Evolutionary conservation across 2,329 filamentous ascomycete genomes (phyloP), one percentile per base, ranked within the genome.

Genomic region (Alternaria brassicae): DNA sequence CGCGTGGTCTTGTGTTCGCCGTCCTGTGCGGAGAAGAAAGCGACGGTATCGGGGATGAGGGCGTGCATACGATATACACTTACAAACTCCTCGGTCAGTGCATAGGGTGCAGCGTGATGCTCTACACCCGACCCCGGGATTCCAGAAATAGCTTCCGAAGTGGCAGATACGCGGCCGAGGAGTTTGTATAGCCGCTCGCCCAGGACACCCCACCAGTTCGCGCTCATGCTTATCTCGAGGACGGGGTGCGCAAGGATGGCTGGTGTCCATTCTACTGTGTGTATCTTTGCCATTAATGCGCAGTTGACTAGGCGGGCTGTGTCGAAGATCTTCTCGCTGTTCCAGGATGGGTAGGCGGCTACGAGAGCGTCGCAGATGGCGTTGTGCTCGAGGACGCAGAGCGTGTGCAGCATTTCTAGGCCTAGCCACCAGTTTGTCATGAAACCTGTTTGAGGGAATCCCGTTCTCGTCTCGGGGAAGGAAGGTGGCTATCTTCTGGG

Each of bases 251-350:
- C 75, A 2, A 83, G 73, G 30, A 83, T 82, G 3, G 80, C 81
- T 2, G 80, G 81, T 4, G 81, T 83, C 81, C 81, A 83, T 67
- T 83, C 81, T 3, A 82, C 76, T 0, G 81, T 83, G 60, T 83
- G 81, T 40, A 83, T 82, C 68, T 83, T 83, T 5, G 81, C 81
- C 80, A 82, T 82, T 8, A 83, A 68, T 0, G 80, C 80, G 47
- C 76, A 81, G 60, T 81, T 82, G 21, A 82, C 73, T 1, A 82
- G 73, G 1, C 80, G 69, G 2, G 80, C 81, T 25, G 77, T 81
- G 65, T 82, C 80, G 52, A 82, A 82, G 27, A 82, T 71, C 56
- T 80, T 71, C 44, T 82, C 80, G 3, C 65, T 68, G 1, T 67
- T 75, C 78, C 77, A 80, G 25, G 70, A 63, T 1, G 81, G 78